Conservation (phyloP, 495 filamentous ascomycete species). For the Rusavskia elegans region DNA sequence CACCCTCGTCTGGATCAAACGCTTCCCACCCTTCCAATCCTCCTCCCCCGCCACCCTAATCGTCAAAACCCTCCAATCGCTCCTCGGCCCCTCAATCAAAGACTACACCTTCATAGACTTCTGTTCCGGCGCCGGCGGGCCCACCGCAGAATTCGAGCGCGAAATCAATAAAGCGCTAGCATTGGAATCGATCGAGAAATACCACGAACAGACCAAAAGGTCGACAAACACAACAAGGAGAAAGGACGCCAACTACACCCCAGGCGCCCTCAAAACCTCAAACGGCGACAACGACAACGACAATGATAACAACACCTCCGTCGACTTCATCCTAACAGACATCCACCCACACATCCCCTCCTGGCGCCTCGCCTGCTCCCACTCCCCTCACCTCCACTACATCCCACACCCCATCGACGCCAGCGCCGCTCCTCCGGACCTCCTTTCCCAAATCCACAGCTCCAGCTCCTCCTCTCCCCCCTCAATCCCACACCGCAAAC, state of each 20-base stretch:
- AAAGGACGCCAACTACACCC: slow-evolving; percentile 7
- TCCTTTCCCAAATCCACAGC: slow-evolving; percentile 15
- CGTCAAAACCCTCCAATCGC: slow-evolving; percentile 19
- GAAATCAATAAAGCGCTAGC: slow-evolving; percentile 31
- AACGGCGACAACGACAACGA: background rate
- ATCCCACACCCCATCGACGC: slow-evolving; percentile 46
- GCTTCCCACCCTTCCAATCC: slow-evolving; percentile 11
- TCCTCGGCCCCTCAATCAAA: slow-evolving; percentile 22
- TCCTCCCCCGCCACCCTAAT: slow-evolving; percentile 19
- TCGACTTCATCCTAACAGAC: slow-evolving; percentile 54
- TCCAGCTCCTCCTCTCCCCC: background rate
- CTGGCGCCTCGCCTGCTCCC: slow-evolving; percentile 37
- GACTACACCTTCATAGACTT: slow-evolving; percentile 52
- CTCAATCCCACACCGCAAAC: slow-evolving; percentile 8
- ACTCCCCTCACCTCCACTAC: slow-evolving; percentile 37
- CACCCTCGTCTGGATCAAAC: slow-evolving; percentile 20
- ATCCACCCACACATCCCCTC: slow-evolving; percentile 47
- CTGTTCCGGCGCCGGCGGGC: slow-evolving; percentile 58
- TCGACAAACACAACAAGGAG: background rate
- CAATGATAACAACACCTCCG: slow-evolving; percentile 2
- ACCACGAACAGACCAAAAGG: background rate
- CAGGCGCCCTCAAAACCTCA: background rate
- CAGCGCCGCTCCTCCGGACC: slow-evolving; percentile 27
- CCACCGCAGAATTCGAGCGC: slow-evolving; percentile 45
- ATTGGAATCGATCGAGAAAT: background rate